Evolutionary conservation across 2,329 filamentous ascomycete species (phyloP), one percentile per base, ranked within the genome.

Genomic region (Anisogramma anomala): DNA sequence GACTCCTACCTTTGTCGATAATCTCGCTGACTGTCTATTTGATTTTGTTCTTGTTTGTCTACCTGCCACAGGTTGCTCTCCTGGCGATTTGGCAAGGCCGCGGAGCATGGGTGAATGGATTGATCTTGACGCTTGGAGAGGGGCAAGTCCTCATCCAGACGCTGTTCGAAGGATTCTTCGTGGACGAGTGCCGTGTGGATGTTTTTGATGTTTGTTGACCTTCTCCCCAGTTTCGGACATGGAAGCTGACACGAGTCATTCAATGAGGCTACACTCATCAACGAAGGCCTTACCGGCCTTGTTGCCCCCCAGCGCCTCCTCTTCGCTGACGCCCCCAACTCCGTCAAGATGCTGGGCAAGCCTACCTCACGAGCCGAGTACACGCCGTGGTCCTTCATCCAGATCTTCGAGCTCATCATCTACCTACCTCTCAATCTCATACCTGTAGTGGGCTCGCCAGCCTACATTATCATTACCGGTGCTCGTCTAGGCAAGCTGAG

Each of bases 391-490:
- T 94, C 84, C 41, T 66, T 94, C 40, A 75, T 84, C n/a, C 89
- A 95, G 60, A 91, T 94, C 43, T 57, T 84, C 48, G 89, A 95
- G 62, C 82, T 95, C 46, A 67, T 93, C 26, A 52, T 84, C 22
- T 79, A 81, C 53, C 68, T 88, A 2, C 83, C 91, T 1, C 72
- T 98, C 45, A 96, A 94, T 57, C 76, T 98, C 17, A 74, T 96
- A 13, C 89, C 89, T 0, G 76, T 82, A 34, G 74, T 86, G 11
- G 89, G 89, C 13, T 82, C 83, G 0, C 84, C 85, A 0, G 71
- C 91, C 48, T 98, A 95, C 58, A 72, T 98, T 46, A 62, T 94
- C 42, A 72, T 94, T 50, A 95, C 88, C 0, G 91, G 89, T 1
- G 85, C 88, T 34, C 72, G 89, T 19, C 77, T 86, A 4, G 89